Percentiles rank a stretch among this genome's conserved stretches.
phyloP scores from a whole-genome alignment of 768 basidiomycete species.

The Amanita pallidorosea region DNA sequence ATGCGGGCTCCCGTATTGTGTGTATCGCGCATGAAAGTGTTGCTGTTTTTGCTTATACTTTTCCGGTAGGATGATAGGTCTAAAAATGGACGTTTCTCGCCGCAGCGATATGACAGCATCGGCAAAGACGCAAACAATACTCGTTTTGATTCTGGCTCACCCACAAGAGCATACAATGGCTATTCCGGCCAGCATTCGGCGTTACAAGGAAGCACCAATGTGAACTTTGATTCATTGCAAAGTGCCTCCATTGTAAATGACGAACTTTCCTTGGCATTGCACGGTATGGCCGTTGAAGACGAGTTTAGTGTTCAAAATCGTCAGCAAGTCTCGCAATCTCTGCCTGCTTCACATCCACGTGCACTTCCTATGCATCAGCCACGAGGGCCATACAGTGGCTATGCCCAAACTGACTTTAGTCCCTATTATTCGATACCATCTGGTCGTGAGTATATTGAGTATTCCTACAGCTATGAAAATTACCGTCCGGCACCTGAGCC shows the following conservation, averaged over 20 bases:
- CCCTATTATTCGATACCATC: slow-evolving; percentile 45
- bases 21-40: slow-evolving; percentile 8
- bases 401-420: slow-evolving; percentile 33
- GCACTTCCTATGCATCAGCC: slow-evolving; percentile 23
- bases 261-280: slow-evolving; percentile 45
- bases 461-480: slow-evolving; percentile 43
- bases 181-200: slow-evolving; percentile 14
- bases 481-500: slow-evolving; percentile 31
- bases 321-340: slow-evolving; percentile 13
- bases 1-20: slow-evolving; percentile 32
- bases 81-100: slow-evolving; percentile 41
- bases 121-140: slow-evolving; percentile 27
- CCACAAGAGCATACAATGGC: slow-evolving; percentile 27
- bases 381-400: slow-evolving; percentile 6
- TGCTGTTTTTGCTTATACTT: slow-evolving; percentile 8
- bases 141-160: slow-evolving; percentile 33
- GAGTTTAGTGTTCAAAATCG: slow-evolving; percentile 13
- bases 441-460: slow-evolving; percentile 43
- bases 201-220: slow-evolving; percentile 5
- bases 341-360: slow-evolving; percentile 17
- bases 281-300: slow-evolving; percentile 32
- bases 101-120: slow-evolving; percentile 41
- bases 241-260: slow-evolving; percentile 33
- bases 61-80: slow-evolving; percentile 33
- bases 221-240: slow-evolving; percentile 15